phyloP scores from a whole-genome alignment of 139 green algal species.

The Chlamydomonas urium region DNA sequence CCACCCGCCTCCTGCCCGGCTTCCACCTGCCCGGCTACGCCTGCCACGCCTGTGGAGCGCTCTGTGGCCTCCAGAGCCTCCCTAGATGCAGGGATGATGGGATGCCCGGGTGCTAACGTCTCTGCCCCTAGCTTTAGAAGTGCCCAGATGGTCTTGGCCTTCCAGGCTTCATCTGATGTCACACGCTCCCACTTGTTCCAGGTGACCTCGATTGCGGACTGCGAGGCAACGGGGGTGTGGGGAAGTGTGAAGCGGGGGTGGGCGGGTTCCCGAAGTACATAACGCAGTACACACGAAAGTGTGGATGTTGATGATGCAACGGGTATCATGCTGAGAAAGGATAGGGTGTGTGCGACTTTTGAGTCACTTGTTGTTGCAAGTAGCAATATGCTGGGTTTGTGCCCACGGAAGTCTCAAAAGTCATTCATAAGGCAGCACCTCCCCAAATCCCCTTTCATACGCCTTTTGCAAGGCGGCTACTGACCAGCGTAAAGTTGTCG shows the following conservation, averaged over 20 bases:
- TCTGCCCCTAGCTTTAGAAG: conserved; percentile 2
- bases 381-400: no score
- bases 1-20: no score
- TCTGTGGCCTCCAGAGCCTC: not conserved
- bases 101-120: not conserved
- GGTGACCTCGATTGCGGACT: not conserved
- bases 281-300: not conserved
- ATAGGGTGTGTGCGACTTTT: no score
- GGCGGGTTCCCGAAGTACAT: not conserved
- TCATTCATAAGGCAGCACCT: no score
- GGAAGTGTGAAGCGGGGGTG: not conserved
- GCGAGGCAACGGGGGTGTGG: not conserved
- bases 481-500: no score
- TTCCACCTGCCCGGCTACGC: no score
- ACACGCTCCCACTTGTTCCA: conserved; percentile 20
- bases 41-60: no score
- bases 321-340: no score
- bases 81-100: not conserved
- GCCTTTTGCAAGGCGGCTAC: no score
- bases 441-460: no score
- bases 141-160: conserved; percentile 13
- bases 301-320: not conserved
- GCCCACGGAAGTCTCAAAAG: no score
- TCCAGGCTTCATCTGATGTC: not conserved
- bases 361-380: no score